phyloP scores from a whole-genome alignment of 495 filamentous ascomycete species.

The Trichocladium uniseriatum region DNA sequence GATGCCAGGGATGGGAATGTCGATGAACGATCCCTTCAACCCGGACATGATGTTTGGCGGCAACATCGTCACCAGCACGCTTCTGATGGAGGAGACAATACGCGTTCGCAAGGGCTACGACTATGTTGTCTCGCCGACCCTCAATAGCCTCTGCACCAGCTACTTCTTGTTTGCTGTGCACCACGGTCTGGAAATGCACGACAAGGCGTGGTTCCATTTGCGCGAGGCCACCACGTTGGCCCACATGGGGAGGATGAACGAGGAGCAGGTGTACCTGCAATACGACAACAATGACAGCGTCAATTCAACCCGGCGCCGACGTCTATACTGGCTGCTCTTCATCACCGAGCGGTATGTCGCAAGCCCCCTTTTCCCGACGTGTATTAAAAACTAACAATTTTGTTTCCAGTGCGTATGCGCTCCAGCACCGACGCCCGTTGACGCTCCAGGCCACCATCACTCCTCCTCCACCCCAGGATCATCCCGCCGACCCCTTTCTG shows the following conservation, averaged over 20 bases:
- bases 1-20: slow-evolving; percentile 31
- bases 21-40: slow-evolving; percentile 39
- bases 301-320: slow-evolving; percentile 46
- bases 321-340: slow-evolving; percentile 65
- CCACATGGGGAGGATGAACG: slow-evolving; percentile 50
- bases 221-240: slow-evolving; percentile 60
- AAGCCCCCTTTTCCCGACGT: background rate
- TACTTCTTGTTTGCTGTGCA: slow-evolving; percentile 74
- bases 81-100: slow-evolving; percentile 68
- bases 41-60: slow-evolving; percentile 45
- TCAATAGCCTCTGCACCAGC: slow-evolving; percentile 63
- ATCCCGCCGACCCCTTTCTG: slow-evolving; percentile 48
- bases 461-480: slow-evolving; percentile 53
- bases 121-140: slow-evolving; percentile 57
- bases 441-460: slow-evolving; percentile 50
- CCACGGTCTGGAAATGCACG: slow-evolving; percentile 61
- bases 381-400: slow-evolving; percentile 10
- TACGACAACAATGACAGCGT: slow-evolving; percentile 42
- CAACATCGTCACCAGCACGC: slow-evolving; percentile 46
- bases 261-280: slow-evolving; percentile 50
- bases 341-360: slow-evolving; percentile 55
- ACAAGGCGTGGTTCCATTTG: slow-evolving; percentile 65
- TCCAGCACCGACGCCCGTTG: slow-evolving; percentile 62
- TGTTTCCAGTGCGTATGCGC: slow-evolving; percentile 52
- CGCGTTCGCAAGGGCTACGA: slow-evolving; percentile 68